Base-by-base conservation (phyloP, 2,329 filamentous ascomycete species). In the Alternaria dauci region DNA sequence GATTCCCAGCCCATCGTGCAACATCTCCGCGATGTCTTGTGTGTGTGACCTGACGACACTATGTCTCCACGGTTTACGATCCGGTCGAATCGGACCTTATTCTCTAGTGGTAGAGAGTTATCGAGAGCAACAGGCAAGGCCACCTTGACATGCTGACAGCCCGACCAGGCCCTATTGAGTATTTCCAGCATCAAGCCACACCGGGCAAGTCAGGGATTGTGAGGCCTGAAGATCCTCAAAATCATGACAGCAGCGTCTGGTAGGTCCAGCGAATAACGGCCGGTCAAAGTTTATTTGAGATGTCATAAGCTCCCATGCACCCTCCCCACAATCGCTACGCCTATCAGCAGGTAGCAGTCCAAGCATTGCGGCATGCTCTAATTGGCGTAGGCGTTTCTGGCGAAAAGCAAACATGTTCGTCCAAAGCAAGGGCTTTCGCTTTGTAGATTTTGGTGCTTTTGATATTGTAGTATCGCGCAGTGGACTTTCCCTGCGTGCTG, bases 141-240 rank as follows among this genome's bases (percentile, higher is more conserved):
- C 41, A 60, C 52, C 65, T 61, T 60, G 52, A 57, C 58, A 57
- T 44, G 47, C 46, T 36, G 52, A 51, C 62, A 62, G 62, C 59
- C 60, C 61, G 58, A 38, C 65, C 56, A 42, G 51, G 65, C 63
- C 57, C 63, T 59, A 62, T 70, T 65, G 65, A 72, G 70, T 63
- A 61, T 74, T 70, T 71, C 62, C 63, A 66, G 67, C 66, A 70
- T 64, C 66, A 72, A 72, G 73, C 71, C 71, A 73, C 70, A 50
- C 20, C 46, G 36, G 32, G 46, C 46, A 66, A 58, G 63, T 61
- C 73, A 73, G 69, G 68, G 73, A 61, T 71, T 50, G 63, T 44
- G 55, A 50, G 60, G 59, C 67, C 43, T 62, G 72, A 61, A 71
- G 71, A 77, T 75, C 72, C 68, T 72, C 62, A 58, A 63, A 63